phyloP scores from a whole-genome alignment of 345 rosid species.

The Eucalyptus pauciflora region DNA sequence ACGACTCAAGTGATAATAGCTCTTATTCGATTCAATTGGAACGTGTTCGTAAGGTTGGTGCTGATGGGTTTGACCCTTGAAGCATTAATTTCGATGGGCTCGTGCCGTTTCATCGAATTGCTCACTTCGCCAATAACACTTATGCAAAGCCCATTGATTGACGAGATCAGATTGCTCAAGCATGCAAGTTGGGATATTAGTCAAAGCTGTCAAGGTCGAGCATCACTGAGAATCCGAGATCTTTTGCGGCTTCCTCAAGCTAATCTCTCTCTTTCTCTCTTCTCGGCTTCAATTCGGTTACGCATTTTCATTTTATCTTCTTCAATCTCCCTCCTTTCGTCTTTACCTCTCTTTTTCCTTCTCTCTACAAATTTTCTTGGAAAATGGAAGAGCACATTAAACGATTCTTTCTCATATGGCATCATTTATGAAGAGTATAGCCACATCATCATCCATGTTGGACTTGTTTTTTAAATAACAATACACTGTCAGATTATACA shows the following conservation, averaged over 20 bases:
- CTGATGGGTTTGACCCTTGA: constrained; percentile 33
- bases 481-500: background rate
- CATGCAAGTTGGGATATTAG: background rate
- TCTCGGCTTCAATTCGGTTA: background rate
- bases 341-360: background rate
- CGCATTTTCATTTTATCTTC: background rate
- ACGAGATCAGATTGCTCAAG: constrained; percentile 24
- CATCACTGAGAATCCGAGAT: background rate
- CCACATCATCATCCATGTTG: background rate
- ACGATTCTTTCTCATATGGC: background rate
- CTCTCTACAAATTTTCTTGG: background rate
- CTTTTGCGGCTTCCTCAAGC: background rate
- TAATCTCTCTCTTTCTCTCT: background rate
- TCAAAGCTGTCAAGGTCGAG: background rate
- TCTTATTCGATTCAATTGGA: constrained; percentile 31
- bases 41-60: constrained; percentile 46
- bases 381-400: background rate
- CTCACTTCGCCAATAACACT: constrained; percentile 18
- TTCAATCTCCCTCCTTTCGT: background rate
- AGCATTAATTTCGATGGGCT: constrained; percentile 22
- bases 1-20: constrained; percentile 11
- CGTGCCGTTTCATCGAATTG: constrained; percentile 17
- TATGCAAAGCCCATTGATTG: constrained; percentile 28
- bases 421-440: background rate
- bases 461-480: background rate